These are phyloP conservation scores for Moesziomyces sp. DNA, from an alignment of 1,284 basidiomycete genomes.

Conservation along the genomic window DNA sequence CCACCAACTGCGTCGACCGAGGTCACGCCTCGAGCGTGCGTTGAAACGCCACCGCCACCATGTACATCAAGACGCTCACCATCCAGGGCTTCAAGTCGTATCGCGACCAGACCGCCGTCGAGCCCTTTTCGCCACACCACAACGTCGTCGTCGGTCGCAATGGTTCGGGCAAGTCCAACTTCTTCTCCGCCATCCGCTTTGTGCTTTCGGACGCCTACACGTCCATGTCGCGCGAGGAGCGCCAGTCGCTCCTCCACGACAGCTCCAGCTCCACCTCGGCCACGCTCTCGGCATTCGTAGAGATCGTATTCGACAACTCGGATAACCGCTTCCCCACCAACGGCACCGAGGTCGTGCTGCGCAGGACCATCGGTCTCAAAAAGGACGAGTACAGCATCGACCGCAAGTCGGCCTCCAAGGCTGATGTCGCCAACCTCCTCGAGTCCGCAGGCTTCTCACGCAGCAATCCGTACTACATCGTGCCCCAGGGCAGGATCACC, in stretches of 20 bases:
- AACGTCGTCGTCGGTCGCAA: conserved; percentile 69
- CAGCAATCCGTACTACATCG: conserved; percentile 98
- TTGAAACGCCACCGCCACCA: conserved; percentile 2
- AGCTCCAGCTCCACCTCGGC: conserved; percentile 83
- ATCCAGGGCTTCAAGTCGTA: conserved; percentile 91
- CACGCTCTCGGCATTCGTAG: conserved; percentile 91
- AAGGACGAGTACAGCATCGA: conserved; percentile 99
- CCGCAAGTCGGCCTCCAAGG: conserved; percentile 92
- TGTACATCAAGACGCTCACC: conserved; percentile 61
- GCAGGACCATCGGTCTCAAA: conserved; percentile 88
- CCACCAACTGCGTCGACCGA: background rate
- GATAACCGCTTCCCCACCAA: conserved; percentile 80
- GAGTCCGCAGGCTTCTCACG: conserved; percentile 88
- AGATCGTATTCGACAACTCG: conserved; percentile 68
- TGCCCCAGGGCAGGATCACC: conserved; percentile 97
- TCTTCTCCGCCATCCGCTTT: conserved; percentile 81
- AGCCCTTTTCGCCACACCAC: conserved; percentile 70
- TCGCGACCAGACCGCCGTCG: conserved; percentile 73
- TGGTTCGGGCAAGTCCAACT: conserved; percentile 68
- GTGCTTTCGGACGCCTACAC: conserved; percentile 97
- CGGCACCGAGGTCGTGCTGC: conserved; percentile 60
- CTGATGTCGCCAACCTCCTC: conserved; percentile 82
- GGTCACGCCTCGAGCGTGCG: background rate
- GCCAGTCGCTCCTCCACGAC: conserved; percentile 90
- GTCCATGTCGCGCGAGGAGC: conserved; percentile 91